phyloP scores from a whole-genome alignment of 768 basidiomycete species.

The Auriscalpium vulgare region DNA sequence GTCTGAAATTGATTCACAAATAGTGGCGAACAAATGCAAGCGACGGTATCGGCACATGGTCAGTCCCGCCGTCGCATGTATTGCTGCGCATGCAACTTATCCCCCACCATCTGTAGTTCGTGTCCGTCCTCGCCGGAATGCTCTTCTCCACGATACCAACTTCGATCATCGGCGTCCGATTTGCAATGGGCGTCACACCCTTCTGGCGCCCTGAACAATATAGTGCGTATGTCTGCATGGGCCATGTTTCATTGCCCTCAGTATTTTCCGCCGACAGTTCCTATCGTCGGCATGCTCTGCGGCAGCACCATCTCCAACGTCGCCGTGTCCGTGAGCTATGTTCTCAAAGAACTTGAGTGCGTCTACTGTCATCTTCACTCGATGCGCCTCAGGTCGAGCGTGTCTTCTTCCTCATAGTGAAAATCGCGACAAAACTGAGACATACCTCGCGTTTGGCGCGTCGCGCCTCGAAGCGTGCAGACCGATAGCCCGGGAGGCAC shows the following conservation, averaged over 20 bases:
- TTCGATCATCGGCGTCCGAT: slow-evolving; percentile 66
- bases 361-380: slow-evolving; percentile 17
- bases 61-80: background rate
- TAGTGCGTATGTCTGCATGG: slow-evolving; percentile 32
- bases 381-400: no score
- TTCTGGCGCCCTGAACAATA: slow-evolving; percentile 85
- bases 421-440: slow-evolving; percentile 80
- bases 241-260: background rate
- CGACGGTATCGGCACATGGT: slow-evolving; percentile 72
- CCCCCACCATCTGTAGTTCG: slow-evolving; percentile 40
- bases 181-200: slow-evolving; percentile 66
- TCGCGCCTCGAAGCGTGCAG: slow-evolving; percentile 76
- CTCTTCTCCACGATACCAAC: slow-evolving; percentile 72
- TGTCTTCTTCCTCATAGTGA: slow-evolving; percentile 37
- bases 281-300: slow-evolving; percentile 80
- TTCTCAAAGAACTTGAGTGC: slow-evolving; percentile 72
- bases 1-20: background rate
- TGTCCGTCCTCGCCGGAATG: slow-evolving; percentile 58
- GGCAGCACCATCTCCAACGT: slow-evolving; percentile 73
- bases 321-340: slow-evolving; percentile 58
- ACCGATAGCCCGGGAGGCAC: slow-evolving; percentile 69
- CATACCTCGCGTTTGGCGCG: slow-evolving; percentile 80
- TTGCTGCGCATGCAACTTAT: background rate
- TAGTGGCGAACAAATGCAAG: slow-evolving; percentile 75
- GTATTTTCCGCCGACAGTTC: slow-evolving; percentile 39